A percentile compares a stretch with the other conserved stretches of the same genome.
Evolutionary conservation across 495 filamentous ascomycete species (phyloP).

Genomic region (Aspergillus bertholletiae): DNA sequence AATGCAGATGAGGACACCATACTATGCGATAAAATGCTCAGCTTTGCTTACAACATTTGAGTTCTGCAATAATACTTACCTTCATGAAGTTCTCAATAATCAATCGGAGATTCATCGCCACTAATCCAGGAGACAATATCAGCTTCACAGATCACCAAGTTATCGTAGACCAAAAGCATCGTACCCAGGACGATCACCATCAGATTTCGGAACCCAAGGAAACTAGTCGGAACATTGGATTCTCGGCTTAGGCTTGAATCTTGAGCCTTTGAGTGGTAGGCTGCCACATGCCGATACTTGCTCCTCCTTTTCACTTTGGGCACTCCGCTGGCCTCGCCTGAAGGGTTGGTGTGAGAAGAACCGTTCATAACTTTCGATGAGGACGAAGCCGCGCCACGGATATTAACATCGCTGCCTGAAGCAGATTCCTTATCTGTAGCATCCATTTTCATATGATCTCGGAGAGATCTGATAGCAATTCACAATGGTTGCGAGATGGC

Average conservation of each 20-base stretch:
- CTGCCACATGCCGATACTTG: conserved; percentile 86
- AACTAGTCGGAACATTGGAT: conserved; percentile 67
- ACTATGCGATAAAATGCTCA: conserved; percentile 46
- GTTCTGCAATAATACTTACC: conserved; percentile 40
- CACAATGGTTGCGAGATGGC: neutral
- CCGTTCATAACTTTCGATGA: conserved; percentile 4
- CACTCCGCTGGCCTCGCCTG: neutral
- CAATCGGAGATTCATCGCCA: conserved; percentile 88
- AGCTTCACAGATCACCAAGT: conserved; percentile 5
- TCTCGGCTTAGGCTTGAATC: conserved; percentile 87
- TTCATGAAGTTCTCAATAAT: conserved; percentile 98
- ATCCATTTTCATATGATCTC: neutral
- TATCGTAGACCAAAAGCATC: conserved; percentile 6
- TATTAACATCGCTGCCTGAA: neutral
- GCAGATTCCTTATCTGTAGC: neutral
- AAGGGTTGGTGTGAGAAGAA: conserved; percentile 1
- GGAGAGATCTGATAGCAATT: neutral
- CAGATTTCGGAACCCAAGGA: conserved; percentile 89
- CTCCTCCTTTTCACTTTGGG: conserved; percentile 24
- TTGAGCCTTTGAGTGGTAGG: conserved; percentile 66
- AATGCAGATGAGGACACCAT: conserved; percentile 90
- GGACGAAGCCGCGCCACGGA: neutral
- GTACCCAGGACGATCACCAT: conserved; percentile 91
- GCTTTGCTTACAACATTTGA: conserved; percentile 8
- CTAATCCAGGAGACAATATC: conserved; percentile 35